Evolutionary conservation across 148 eudicot genomes (phyloP), one percentile per base, ranked within the genome.

Genomic region (Tetragonia tetragonoides): DNA sequence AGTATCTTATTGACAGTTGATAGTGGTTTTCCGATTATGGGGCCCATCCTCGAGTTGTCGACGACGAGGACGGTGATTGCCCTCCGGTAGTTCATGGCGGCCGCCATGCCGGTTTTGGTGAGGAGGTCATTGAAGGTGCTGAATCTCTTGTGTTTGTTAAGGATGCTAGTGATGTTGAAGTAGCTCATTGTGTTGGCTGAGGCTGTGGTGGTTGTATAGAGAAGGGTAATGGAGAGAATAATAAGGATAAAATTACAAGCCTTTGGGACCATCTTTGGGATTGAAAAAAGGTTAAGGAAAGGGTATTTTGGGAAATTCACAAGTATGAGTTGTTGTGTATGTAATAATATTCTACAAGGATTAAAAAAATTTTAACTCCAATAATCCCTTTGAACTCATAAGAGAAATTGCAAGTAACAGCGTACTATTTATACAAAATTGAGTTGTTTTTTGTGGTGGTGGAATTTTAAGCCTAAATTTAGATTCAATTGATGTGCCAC

Each of bases 41-140:
- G 40, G 0, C 75, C 81, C 18, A 79, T 57, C 5, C 63, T 79
- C 0, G 79, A 74, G 65, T 88, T 81, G 53, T 59, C 70, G 8
- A 88, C 73, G 11, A 74, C 90, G 23, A 88, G 87, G 69, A 86
- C 78, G 6, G 90, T 86, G 69, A 86, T 81, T 0, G 86, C 86
- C 12, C 65, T 64, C 7, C 83, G 81, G 18, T 37, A 20, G 78
- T 84, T 84, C 47, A 88, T 72, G 1, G 67, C 85, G 14, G 56
- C 56, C 0, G 83, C 83, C 66, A 88, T 78, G 9, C 85, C 86
- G 34, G 84, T 75, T 23, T 77, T 20, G 51, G 77, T 72, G 1
- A 86, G 80, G 73, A 84, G 78, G 57, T 63, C 49, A 14, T 81
- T 82, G 82, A 78, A 86, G 59, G 78, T 83, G 81, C 86, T 75